Percentiles rank a stretch among this genome's conserved stretches.
Conservation (phyloP, 2,329 filamentous ascomycete genomes). For the Venturia effusa region DNA sequence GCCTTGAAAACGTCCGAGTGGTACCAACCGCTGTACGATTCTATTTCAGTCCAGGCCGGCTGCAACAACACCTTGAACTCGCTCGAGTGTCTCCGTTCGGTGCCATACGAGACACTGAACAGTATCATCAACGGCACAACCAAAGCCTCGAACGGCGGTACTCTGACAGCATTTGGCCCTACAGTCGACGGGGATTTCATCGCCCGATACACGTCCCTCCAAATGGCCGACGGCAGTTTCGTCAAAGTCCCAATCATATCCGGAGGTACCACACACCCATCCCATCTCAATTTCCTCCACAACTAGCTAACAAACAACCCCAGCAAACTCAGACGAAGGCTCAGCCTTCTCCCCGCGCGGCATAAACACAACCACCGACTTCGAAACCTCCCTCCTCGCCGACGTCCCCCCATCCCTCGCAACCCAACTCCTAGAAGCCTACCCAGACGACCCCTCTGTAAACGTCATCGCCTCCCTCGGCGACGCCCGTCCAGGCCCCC, state of each 20-base stretch:
- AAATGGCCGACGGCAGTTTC: constrained; percentile 48
- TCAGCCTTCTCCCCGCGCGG: constrained; percentile 42
- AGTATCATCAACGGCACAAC: constrained; percentile 37
- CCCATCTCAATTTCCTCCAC: background rate
- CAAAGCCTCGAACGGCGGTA: constrained; percentile 14
- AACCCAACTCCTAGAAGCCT: constrained; percentile 5
- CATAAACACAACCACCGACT: constrained; percentile 38
- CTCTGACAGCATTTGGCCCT: constrained; percentile 19
- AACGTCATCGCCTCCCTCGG: constrained; percentile 2
- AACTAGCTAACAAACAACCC: background rate
- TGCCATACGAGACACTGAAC: constrained; percentile 50
- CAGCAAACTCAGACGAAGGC: constrained; percentile 55
- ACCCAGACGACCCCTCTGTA: constrained; percentile 10
- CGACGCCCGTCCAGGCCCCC: constrained; percentile 5
- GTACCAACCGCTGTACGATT: constrained; percentile 51
- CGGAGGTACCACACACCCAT: constrained; percentile 25
- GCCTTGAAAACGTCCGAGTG: constrained; percentile 11
- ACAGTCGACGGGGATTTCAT: constrained; percentile 48
- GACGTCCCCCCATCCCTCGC: constrained; percentile 4
- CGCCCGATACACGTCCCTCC: constrained; percentile 39
- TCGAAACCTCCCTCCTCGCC: background rate
- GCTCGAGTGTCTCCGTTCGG: constrained; percentile 41
- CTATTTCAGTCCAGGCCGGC: constrained; percentile 46
- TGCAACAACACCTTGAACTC: constrained; percentile 36
- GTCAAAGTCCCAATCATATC: constrained; percentile 53